Percentiles rank a stretch among this genome's conserved stretches.
phyloP scores from a whole-genome alignment of 2,329 filamentous ascomycete genomes.

The Ceratocystis harringtonii region DNA sequence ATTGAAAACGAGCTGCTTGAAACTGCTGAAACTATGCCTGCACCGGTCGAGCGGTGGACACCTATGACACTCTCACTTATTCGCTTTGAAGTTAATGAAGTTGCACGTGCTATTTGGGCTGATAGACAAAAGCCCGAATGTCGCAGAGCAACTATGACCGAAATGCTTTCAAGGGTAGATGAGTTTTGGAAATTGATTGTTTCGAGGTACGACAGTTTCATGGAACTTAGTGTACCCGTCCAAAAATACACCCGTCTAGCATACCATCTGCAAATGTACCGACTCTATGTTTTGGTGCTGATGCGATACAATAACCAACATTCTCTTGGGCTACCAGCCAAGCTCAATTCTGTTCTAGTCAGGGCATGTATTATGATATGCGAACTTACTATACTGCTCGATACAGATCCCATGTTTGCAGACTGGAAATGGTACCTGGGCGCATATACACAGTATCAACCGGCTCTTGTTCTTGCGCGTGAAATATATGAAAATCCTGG shows the following conservation, averaged over 20 bases:
- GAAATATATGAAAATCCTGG: constrained; percentile 48
- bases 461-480: constrained; percentile 50
- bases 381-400: constrained; percentile 34
- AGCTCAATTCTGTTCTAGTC: constrained; percentile 48
- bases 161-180: constrained; percentile 52
- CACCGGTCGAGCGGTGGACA: constrained; percentile 39
- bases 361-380: constrained; percentile 41
- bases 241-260: constrained; percentile 50
- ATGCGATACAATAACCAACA: constrained; percentile 47
- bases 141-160: constrained; percentile 45
- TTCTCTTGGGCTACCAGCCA: constrained; percentile 39
- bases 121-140: constrained; percentile 51
- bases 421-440: constrained; percentile 57
- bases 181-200: constrained; percentile 50
- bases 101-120: constrained; percentile 55
- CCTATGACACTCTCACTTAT: constrained; percentile 53
- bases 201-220: constrained; percentile 48
- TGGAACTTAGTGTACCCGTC: constrained; percentile 44
- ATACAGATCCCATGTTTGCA: constrained; percentile 32
- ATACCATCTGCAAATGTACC: constrained; percentile 47
- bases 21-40: constrained; percentile 28
- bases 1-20: constrained; percentile 50
- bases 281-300: constrained; percentile 51
- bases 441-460: constrained; percentile 58
- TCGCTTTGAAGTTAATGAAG: constrained; percentile 58